Evolutionary conservation across 192 early-diverging fungal genomes (phyloP).

Genomic region (Linnemannia zychae): DNA sequence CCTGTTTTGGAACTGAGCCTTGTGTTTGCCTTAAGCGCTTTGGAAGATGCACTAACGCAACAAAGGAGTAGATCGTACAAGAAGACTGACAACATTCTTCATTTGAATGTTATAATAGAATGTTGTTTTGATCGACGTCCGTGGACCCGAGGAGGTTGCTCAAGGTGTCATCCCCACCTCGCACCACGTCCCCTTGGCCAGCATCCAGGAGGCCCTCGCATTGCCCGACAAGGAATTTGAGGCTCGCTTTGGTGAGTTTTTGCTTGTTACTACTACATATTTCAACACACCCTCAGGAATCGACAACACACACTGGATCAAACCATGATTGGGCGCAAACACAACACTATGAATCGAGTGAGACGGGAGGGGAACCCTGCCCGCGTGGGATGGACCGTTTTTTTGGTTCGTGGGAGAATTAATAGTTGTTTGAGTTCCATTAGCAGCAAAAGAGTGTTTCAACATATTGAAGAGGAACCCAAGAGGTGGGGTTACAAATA

Average conservation of each 20-base stretch:
- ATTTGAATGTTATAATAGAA: slow-evolving; percentile 26
- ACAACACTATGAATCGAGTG: no score
- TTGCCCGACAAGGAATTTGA: slow-evolving; percentile 55
- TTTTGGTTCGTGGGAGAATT: neutral
- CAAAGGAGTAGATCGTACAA: no score
- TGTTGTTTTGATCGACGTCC: slow-evolving; percentile 76
- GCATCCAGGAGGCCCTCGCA: slow-evolving; percentile 61
- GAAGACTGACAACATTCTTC: neutral
- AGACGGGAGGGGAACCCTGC: neutral
- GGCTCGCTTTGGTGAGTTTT: slow-evolving; percentile 52
- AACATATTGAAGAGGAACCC: neutral
- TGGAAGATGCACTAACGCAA: no score
- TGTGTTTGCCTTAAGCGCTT: no score
- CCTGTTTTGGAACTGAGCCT: neutral
- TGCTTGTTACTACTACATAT: neutral
- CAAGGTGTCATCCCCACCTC: slow-evolving; percentile 77
- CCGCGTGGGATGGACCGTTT: neutral
- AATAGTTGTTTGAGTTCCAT: neutral
- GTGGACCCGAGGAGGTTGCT: slow-evolving; percentile 72
- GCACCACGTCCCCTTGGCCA: slow-evolving; percentile 75
- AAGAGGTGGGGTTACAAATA: slow-evolving; percentile 13
- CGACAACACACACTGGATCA: no score
- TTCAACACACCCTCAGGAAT: neutral
- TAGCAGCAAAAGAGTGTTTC: neutral
- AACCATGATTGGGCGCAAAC: no score